Evolutionary conservation across 805 yeast genomes (phyloP).

Genomic region (Ogataea pilisensis): DNA sequence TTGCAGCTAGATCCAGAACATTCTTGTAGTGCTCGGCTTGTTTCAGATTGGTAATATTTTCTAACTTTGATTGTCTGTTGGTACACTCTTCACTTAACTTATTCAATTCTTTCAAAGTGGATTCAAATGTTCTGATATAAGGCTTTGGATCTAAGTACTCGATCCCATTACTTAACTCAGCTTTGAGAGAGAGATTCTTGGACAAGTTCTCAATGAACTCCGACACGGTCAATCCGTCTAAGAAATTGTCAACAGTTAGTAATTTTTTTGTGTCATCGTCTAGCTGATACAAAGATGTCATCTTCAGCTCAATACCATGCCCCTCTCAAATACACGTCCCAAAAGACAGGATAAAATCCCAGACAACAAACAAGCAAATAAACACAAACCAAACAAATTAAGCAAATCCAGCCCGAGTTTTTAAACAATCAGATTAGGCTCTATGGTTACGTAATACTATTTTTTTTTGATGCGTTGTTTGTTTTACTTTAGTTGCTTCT

Average conservation of each 20-base stretch:
- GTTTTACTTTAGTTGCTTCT: no score
- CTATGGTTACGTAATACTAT: no score
- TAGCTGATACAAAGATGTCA: constrained; percentile 31
- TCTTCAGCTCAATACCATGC: constrained; percentile 1
- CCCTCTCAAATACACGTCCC: no score
- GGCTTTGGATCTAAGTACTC: constrained; percentile 85
- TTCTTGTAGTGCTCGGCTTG: constrained; percentile 68
- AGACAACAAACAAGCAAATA: no score
- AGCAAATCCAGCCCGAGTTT: no score
- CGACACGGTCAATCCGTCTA: constrained; percentile 66
- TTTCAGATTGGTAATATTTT: constrained; percentile 51
- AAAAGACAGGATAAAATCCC: no score
- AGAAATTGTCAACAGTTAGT: constrained; percentile 56
- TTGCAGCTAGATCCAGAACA: constrained; percentile 49
- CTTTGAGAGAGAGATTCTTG: constrained; percentile 45
- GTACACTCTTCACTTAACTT: constrained; percentile 54
- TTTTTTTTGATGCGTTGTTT: no score
- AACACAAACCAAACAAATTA: no score
- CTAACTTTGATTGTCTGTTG: constrained; percentile 46
- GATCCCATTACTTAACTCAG: constrained; percentile 46
- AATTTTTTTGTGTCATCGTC: constrained; percentile 59
- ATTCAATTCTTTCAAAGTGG: constrained; percentile 70
- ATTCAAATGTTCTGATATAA: constrained; percentile 87
- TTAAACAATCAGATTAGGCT: no score
- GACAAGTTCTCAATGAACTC: constrained; percentile 80